Conservation (phyloP, 192 early-diverging fungal genomes). For the Backusella sp. region DNA sequence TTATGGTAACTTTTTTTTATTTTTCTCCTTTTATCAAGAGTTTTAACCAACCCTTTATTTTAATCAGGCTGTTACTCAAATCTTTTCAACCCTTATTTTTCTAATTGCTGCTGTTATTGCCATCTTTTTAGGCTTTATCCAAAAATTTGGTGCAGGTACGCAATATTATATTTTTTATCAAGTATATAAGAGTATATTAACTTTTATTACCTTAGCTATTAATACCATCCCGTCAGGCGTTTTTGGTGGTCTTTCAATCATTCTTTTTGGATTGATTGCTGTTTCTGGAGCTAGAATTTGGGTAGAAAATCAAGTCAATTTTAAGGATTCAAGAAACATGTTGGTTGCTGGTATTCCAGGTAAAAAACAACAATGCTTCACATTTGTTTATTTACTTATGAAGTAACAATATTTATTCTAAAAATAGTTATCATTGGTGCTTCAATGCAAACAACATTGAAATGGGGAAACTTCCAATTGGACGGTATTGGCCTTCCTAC, state of each 20-base stretch:
- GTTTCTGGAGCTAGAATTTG: slow-evolving; percentile 58
- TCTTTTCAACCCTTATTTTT: slow-evolving; percentile 56
- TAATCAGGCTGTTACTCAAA: slow-evolving; percentile 42
- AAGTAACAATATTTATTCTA: not conserved
- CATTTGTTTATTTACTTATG: not conserved
- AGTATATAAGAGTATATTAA: not conserved
- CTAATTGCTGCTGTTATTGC: slow-evolving; percentile 52
- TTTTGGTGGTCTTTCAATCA: slow-evolving; percentile 53
- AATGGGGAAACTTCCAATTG: slow-evolving; percentile 43
- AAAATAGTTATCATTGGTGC: slow-evolving; percentile 42
- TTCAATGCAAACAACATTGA: slow-evolving; percentile 42
- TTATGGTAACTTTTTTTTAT: slow-evolving; percentile 34
- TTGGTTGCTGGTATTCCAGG: slow-evolving; percentile 45
- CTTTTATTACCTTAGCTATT: slow-evolving; percentile 28
- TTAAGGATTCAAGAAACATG: slow-evolving; percentile 48
- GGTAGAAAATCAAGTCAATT: slow-evolving; percentile 54
- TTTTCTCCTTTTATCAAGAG: not conserved
- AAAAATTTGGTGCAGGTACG: slow-evolving; percentile 52
- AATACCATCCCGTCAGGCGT: slow-evolving; percentile 53
- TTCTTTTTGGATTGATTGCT: slow-evolving; percentile 55
- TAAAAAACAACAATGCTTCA: not conserved
- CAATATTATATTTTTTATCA: not conserved
- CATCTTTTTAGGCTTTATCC: slow-evolving; percentile 54
- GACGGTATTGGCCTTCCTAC: slow-evolving; percentile 52
- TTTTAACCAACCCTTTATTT: not conserved